Conservation (phyloP, 2,329 filamentous ascomycete species). For the Colletotrichum sp. region DNA sequence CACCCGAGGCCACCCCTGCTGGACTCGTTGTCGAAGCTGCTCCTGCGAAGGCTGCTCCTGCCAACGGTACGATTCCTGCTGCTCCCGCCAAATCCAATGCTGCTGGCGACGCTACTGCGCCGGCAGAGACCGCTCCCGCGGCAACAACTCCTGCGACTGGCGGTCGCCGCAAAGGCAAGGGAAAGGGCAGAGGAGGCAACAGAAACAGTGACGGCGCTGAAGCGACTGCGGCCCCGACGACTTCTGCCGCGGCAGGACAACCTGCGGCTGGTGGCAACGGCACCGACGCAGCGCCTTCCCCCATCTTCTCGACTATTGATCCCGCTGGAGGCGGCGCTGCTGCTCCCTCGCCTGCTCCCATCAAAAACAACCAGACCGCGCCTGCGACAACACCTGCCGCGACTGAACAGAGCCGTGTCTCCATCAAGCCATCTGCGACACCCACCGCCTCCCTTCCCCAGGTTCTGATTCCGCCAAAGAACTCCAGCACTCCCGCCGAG, state of each 20-base stretch:
- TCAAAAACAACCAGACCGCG: neutral
- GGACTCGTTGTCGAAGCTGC: neutral
- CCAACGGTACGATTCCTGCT: neutral
- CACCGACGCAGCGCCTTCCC: neutral
- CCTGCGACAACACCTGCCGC: neutral
- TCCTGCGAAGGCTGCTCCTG: neutral
- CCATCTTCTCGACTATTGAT: neutral
- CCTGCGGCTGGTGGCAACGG: neutral
- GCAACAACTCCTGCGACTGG: neutral
- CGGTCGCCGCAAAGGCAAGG: neutral
- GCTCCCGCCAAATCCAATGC: neutral
- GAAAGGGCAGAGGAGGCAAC: neutral
- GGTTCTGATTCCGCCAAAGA: neutral
- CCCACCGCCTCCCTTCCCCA: neutral
- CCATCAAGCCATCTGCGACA: conserved; percentile 12
- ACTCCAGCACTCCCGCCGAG: neutral
- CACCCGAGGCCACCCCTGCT: neutral
- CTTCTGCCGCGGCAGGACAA: neutral
- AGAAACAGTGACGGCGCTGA: neutral
- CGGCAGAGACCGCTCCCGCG: neutral
- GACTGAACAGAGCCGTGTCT: neutral
- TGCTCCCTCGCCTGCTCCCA: neutral
- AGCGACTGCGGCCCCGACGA: neutral
- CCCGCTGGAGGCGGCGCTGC: neutral
- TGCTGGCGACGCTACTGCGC: neutral